These are phyloP conservation scores for Botrytis sinoallii DNA, from an alignment of 2,329 filamentous ascomycete genomes.

Conservation along the genomic window DNA sequence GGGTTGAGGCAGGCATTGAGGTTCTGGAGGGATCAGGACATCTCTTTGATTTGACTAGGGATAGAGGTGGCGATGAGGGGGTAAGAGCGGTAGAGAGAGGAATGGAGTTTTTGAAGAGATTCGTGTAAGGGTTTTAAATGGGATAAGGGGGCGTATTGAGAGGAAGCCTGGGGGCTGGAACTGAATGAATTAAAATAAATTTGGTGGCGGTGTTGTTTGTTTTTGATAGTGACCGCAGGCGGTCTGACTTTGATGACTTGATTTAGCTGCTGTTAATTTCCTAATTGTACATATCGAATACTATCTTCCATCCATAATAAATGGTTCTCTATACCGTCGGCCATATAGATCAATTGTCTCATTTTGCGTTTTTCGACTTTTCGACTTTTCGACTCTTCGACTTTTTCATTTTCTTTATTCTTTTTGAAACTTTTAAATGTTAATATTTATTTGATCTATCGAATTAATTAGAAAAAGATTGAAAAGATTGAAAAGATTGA, in stretches of 20 bases:
- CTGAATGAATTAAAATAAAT: background rate
- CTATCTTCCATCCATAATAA: background rate
- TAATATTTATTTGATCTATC: no score
- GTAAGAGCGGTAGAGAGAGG: background rate
- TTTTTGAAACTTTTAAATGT: no score
- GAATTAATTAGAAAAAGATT: no score
- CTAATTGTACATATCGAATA: background rate
- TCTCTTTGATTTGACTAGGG: conserved; percentile 18
- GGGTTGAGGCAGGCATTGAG: conserved; percentile 17
- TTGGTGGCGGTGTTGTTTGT: background rate
- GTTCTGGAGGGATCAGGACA: conserved; percentile 3
- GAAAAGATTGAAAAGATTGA: no score
- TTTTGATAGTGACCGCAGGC: background rate
- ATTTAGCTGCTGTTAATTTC: background rate
- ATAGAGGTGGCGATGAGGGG: conserved; percentile 3
- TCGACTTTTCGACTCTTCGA: no score
- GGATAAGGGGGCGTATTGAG: background rate
- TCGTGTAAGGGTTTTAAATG: background rate
- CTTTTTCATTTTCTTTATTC: no score
- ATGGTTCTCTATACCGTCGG: no score
- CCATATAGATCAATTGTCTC: no score
- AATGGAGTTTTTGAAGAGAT: conserved; percentile 9
- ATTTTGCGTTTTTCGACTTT: no score
- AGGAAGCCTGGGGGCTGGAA: background rate
- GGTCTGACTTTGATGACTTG: background rate